Evolutionary conservation across 768 basidiomycete species (phyloP).

Genomic region (Suillus brevipes): DNA sequence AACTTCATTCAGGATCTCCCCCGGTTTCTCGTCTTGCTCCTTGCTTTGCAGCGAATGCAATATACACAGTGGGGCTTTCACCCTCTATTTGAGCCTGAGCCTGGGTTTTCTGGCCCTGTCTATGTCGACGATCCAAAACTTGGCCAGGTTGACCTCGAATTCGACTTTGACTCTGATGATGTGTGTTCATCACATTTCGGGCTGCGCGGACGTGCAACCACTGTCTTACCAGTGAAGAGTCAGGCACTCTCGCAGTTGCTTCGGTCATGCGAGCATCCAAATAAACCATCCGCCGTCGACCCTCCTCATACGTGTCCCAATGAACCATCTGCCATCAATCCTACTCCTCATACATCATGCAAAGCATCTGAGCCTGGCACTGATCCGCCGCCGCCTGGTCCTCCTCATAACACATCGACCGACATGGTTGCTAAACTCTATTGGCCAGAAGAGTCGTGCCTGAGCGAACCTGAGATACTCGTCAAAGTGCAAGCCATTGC

Average conservation of each 20-base stretch:
- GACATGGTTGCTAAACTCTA: background rate
- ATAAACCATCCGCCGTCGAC: too few species aligned
- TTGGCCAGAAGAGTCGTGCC: background rate
- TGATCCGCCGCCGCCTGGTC: too few species aligned
- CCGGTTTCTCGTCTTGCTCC: slow-evolving; percentile 9
- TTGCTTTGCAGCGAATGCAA: slow-evolving; percentile 14
- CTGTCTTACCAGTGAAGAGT: background rate
- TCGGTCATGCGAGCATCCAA: too few species aligned
- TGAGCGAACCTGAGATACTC: background rate
- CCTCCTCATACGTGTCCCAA: too few species aligned
- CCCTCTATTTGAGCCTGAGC: background rate
- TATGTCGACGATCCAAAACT: background rate
- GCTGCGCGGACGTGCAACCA: slow-evolving; percentile 10
- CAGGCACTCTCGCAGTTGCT: too few species aligned
- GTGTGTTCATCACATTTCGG: slow-evolving; percentile 4
- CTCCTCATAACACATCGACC: too few species aligned
- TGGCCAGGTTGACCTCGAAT: background rate
- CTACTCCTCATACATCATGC: too few species aligned
- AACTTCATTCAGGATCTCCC: slow-evolving; percentile 18
- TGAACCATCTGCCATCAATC: too few species aligned
- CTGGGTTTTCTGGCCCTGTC: background rate
- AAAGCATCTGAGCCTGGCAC: too few species aligned
- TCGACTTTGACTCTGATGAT: background rate
- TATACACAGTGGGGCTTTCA: slow-evolving; percentile 11
- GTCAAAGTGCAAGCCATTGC: background rate